phyloP scores from a whole-genome alignment of 352 stramenopile species.

The Blastocystis sp. region DNA sequence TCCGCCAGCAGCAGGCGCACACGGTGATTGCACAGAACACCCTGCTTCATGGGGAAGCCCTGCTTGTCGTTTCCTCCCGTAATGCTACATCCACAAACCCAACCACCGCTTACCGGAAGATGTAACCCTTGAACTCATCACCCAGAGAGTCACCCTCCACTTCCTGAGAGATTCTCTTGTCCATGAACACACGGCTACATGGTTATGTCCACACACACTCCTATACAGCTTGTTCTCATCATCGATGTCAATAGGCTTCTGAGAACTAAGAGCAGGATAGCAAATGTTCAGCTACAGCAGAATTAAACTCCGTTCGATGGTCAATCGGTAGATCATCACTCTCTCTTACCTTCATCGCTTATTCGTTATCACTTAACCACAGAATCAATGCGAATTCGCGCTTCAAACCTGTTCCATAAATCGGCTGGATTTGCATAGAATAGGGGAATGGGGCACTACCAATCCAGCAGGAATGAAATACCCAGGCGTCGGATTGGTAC shows the following conservation, averaged over 20 bases:
- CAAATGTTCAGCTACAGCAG: slow-evolving; percentile 98
- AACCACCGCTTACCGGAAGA: slow-evolving; percentile 97
- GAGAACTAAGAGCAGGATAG: slow-evolving; percentile 85
- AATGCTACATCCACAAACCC: slow-evolving; percentile 84
- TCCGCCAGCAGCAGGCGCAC: slow-evolving; percentile 92
- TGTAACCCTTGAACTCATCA: too few relatives aligned
- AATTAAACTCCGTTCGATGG: slow-evolving; percentile 1
- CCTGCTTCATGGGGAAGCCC: slow-evolving; percentile 99
- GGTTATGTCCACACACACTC: too few relatives aligned
- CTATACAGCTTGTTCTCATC: slow-evolving; percentile 97
- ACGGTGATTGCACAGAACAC: slow-evolving; percentile 92
- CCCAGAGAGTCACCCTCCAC: too few relatives aligned
- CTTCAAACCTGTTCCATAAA: neutral
- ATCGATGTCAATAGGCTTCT: slow-evolving; percentile 99
- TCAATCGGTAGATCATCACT: neutral
- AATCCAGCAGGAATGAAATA: neutral
- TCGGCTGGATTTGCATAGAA: neutral
- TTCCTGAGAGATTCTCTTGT: too few relatives aligned
- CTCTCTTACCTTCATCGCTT: neutral
- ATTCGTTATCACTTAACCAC: neutral
- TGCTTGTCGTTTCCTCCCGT: slow-evolving; percentile 99
- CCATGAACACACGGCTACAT: too few relatives aligned
- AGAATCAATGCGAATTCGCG: neutral
- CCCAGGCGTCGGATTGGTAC: neutral
- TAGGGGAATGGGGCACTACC: neutral